Base-by-base conservation (phyloP, 352 stramenopile genomes). In the Thalassiosira pacifica region DNA sequence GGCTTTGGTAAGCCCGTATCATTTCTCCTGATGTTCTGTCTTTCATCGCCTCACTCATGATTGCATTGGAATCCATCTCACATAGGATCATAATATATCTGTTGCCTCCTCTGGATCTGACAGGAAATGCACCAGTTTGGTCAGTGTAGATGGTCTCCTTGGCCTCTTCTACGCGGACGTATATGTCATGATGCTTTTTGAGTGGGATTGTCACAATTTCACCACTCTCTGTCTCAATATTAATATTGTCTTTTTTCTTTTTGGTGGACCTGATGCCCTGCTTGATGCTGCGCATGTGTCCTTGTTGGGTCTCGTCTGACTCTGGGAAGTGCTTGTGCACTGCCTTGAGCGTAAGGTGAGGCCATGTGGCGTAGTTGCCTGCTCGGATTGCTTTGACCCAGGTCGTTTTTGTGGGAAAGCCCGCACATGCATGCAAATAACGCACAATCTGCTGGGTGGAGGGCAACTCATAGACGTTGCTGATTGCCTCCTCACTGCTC, bases 71-170 rank as follows among this genome's bases (percentile, higher is more conserved):
- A 76, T 93, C 80, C 6, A 84, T 79, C 48, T 87, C 81, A 64
- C 82, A 90, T 0, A 91, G 32, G 18, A 92, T 55, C 34, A 91
- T 74, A 0, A 92, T 76, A 48, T 93, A 90, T 37, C 82, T 53
- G 37, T 88, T 83, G 10, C 76, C 76, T 55, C 22, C 60, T 26
- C 32, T 67, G 5, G 85, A 92, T 27, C n/a, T 57, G 18, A 72
- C 42, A 19, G 76, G 82, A 52, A 91, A 90, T 24, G 10, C 3
- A 6, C 85, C 82, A 19, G 88, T 88, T 81, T 86, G 79, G 63
- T 92, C 85, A 42, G 65, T 84, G 68, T 90, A 88, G 0, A 79
- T 70, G 10, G 71, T 76, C 42, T 76, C 76, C 5, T 29, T 45
- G 13, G 37, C 64, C 0, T 81, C 40, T 2, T 65, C 27, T 1